Percentiles rank a stretch among this genome's conserved stretches.
Conservation (phyloP, 2,329 filamentous ascomycete species). For the Scorias spongiosa region DNA sequence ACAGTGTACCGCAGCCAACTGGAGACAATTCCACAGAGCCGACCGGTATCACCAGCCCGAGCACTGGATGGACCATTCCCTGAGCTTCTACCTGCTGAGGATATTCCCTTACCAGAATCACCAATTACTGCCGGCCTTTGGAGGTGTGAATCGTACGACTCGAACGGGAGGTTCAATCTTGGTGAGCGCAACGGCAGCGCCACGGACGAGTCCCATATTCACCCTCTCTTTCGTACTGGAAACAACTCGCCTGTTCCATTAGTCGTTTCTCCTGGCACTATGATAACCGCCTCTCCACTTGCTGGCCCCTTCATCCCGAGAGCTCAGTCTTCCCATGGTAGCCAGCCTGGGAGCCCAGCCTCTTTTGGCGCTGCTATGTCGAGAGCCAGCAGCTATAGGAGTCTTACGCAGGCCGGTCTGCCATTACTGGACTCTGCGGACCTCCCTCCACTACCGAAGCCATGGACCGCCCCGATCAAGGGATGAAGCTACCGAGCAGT, state of each 20-base stretch:
- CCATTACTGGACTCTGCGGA: neutral
- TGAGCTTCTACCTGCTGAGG: constrained; percentile 1
- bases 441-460: constrained; percentile 2
- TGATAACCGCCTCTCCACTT: constrained; percentile 54
- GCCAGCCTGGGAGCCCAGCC: constrained; percentile 7
- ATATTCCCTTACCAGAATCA: constrained; percentile 7
- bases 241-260: constrained; percentile 48
- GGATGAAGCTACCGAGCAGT: no score
- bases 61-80: constrained; percentile 39
- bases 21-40: constrained; percentile 56
- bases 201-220: constrained; percentile 51
- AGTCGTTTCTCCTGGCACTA: constrained; percentile 50
- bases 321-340: constrained; percentile 11
- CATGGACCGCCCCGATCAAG: neutral
- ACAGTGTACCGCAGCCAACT: constrained; percentile 33
- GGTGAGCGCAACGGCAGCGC: neutral
- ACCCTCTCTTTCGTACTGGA: constrained; percentile 62
- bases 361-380: constrained; percentile 3
- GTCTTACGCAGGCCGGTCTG: constrained; percentile 6
- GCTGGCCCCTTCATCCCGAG: constrained; percentile 45
- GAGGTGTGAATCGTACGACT: neutral
- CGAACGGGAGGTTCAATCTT: neutral
- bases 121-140: neutral
- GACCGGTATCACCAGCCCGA: constrained; percentile 48
- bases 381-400: constrained; percentile 10